Conservation (phyloP, 768 basidiomycete genomes). For the Xerocomus brunneocitrinus region DNA sequence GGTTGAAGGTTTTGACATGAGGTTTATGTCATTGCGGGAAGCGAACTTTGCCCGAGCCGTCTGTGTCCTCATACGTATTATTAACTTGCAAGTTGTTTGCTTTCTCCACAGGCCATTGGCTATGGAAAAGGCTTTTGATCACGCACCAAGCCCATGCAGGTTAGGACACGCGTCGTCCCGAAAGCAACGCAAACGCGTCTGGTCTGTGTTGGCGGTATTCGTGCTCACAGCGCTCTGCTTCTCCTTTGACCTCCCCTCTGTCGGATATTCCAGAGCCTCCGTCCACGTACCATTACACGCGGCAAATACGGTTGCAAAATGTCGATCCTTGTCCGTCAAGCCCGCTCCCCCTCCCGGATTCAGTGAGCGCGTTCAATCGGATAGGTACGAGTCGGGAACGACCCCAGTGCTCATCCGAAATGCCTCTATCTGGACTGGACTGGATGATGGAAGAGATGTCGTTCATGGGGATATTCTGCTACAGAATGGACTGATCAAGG, state of each 20-base stretch:
- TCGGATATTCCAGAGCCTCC: neutral
- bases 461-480: constrained; percentile 58
- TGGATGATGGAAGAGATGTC: constrained; percentile 49
- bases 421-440: constrained; percentile 77
- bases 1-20: neutral
- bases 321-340: constrained; percentile 39
- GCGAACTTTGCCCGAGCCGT: neutral
- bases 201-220: constrained; percentile 14
- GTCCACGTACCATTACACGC: constrained; percentile 19
- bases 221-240: constrained; percentile 16
- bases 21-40: neutral
- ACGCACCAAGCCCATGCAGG: neutral
- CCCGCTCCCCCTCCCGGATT: constrained; percentile 46
- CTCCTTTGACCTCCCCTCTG: constrained; percentile 5
- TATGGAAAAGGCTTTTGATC: constrained; percentile 11
- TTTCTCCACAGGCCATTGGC: neutral
- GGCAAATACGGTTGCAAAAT: constrained; percentile 38
- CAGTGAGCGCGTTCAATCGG: constrained; percentile 45
- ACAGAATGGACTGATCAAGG: constrained; percentile 58
- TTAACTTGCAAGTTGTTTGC: neutral
- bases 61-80: neutral
- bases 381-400: constrained; percentile 55
- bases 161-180: neutral
- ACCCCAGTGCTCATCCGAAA: constrained; percentile 54
- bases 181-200: constrained; percentile 7